These are phyloP conservation scores for Aspergillus terreus DNA, from an alignment of 2,329 filamentous ascomycete genomes.

Conservation along the genomic window DNA sequence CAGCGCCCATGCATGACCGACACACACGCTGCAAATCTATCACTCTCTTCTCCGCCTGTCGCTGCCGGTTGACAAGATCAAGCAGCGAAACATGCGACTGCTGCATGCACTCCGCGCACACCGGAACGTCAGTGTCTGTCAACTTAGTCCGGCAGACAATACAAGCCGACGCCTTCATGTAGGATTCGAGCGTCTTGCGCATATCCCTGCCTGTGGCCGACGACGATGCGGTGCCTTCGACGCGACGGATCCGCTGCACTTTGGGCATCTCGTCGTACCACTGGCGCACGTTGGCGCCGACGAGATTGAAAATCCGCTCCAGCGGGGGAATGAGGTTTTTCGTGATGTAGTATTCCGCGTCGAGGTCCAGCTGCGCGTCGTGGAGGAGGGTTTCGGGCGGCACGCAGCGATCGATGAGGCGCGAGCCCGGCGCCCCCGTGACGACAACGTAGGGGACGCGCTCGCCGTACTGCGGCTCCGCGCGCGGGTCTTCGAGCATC, in stretches of 20 bases:
- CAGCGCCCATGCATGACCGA: conserved; percentile 70
- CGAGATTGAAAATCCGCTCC: conserved; percentile 93
- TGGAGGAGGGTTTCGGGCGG: conserved; percentile 77
- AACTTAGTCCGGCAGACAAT: conserved; percentile 68
- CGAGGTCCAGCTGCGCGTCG: conserved; percentile 74
- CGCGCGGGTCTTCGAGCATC: conserved; percentile 81
- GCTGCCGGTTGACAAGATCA: conserved; percentile 60
- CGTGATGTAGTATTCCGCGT: conserved; percentile 93
- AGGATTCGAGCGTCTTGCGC: conserved; percentile 84
- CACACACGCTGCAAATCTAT: conserved; percentile 68
- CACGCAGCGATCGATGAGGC: conserved; percentile 85
- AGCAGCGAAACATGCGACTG: conserved; percentile 57
- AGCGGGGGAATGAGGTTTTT: conserved; percentile 95
- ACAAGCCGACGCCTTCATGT: conserved; percentile 78
- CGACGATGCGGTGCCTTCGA: conserved; percentile 43
- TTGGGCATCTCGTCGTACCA: conserved; percentile 99
- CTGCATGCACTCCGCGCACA: conserved; percentile 37
- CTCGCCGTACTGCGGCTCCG: conserved; percentile 92
- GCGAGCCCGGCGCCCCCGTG: conserved; percentile 77
- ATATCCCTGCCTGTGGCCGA: conserved; percentile 31
- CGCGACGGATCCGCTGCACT: conserved; percentile 67
- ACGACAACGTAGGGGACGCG: conserved; percentile 92
- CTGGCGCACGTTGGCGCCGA: conserved; percentile 81
- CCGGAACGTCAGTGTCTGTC: conserved; percentile 39
- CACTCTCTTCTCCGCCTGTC: conserved; percentile 60